Evolutionary conservation across 805 yeast genomes (phyloP), one percentile per base, ranked within the genome.

Genomic region (Lachancea sp.): DNA sequence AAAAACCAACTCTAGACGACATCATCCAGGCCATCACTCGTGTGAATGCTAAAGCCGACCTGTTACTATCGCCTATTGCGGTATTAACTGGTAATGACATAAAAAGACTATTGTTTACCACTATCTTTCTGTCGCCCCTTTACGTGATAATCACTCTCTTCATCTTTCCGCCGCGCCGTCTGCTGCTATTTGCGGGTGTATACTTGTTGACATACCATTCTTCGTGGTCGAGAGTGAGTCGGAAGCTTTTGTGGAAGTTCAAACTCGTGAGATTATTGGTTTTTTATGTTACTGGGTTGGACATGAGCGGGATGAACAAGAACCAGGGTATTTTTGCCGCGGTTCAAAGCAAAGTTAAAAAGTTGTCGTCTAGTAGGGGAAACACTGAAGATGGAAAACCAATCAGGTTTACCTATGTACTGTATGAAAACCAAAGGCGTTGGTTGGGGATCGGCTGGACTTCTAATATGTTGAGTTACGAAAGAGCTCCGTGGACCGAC

Each of bases 391-490:
- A 62, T 38, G 69, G 69, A 6, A 69, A 69, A 43, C 74, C 78
- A 19, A 88, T 86, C 22, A 66, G 89, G 41, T 92, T 89, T 62
- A 89, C 97, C 4, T 90, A 86, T 62, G 97, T 87, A 2, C 69
- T 92, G 8, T 89, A 80, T 61, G 98, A 90, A 60, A 90, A 90
- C 60, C 97, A 90, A 67, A 78, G 98, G 56, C 79, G 94, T 54
- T 90, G 98, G 98, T 70, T 90, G 29, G 97, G 97, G 11, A 85
- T 90, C 52, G 98, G 98, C 9, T 90, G 98, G 98, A 90, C 97
- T 0, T 71, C 94, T 12, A 88, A 88, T 56, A 70, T 92, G 58
- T 71, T 92, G 46, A 81, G 94, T 36, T 90, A 90, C 58, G 98
- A 90, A 64, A 75, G 98, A 57, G 80, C 95, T 0, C 82, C 97